Conservation (phyloP, 345 rosid genomes). For the Lenwebbia sp. region DNA sequence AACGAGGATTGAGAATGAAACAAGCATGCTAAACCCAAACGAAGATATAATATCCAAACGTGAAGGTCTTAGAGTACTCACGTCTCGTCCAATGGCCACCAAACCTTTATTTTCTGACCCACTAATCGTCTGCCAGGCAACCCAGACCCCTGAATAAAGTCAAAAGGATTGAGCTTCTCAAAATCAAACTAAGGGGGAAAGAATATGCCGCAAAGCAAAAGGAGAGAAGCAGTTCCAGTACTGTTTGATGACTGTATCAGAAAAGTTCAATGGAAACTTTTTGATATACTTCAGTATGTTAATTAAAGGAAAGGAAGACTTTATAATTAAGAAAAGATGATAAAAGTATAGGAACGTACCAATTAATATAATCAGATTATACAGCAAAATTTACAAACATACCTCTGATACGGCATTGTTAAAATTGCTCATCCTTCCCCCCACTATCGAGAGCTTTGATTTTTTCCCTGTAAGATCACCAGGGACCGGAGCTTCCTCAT, state of each 20-base stretch:
- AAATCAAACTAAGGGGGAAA: neutral
- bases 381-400: neutral
- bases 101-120: neutral
- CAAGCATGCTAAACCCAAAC: rapidly evolving
- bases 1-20: neutral
- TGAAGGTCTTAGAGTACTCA: neutral
- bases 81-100: slow-evolving; percentile 2
- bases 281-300: neutral
- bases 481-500: neutral
- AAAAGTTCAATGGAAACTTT: neutral
- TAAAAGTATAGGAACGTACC: neutral
- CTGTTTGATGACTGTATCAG: neutral
- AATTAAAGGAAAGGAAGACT: neutral
- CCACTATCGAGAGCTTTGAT: neutral
- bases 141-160: neutral
- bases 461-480: neutral
- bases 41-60: neutral
- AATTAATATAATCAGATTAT: neutral
- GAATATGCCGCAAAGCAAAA: neutral
- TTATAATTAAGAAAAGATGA: neutral
- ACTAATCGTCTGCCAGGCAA: neutral
- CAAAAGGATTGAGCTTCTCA: neutral
- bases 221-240: neutral
- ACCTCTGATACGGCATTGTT: neutral
- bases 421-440: neutral